phyloP scores from a whole-genome alignment of 140 eudicot species.

The Cichorium intybus region DNA sequence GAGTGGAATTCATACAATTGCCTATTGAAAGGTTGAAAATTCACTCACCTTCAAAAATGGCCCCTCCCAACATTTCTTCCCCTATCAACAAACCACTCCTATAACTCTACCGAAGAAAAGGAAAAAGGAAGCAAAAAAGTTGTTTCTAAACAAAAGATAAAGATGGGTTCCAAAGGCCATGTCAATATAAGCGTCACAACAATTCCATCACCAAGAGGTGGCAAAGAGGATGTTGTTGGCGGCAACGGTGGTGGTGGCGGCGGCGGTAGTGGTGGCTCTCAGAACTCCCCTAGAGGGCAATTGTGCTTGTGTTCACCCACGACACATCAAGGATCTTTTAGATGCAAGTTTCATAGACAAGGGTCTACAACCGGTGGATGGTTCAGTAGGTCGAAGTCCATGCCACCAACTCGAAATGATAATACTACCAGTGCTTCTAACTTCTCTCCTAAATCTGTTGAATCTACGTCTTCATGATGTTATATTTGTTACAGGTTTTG shows the following conservation, averaged over 20 bases:
- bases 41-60: conserved; percentile 18
- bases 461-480: conserved; percentile 31
- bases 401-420: conserved; percentile 40
- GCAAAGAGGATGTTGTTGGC: conserved; percentile 10
- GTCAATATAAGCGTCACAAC: conserved; percentile 24
- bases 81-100: conserved; percentile 1
- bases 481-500: conserved; percentile 9
- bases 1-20: conserved; percentile 20
- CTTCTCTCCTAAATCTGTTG: conserved; percentile 49
- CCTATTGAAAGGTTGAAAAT: conserved; percentile 14
- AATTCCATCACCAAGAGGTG: conserved; percentile 41
- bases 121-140: neutral
- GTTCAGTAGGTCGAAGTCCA: conserved; percentile 67
- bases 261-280: neutral
- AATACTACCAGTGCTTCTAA: conserved; percentile 8
- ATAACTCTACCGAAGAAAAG: neutral
- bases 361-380: conserved; percentile 20
- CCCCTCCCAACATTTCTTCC: conserved; percentile 14
- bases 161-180: conserved; percentile 38
- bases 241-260: neutral
- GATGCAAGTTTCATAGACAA: conserved; percentile 76
- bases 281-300: conserved; percentile 40
- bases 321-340: conserved; percentile 72
- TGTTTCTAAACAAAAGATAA: neutral
- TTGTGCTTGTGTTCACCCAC: conserved; percentile 81